Evolutionary conservation across 2,329 filamentous ascomycete species (phyloP).

Genomic region (Aschersonia sp.): DNA sequence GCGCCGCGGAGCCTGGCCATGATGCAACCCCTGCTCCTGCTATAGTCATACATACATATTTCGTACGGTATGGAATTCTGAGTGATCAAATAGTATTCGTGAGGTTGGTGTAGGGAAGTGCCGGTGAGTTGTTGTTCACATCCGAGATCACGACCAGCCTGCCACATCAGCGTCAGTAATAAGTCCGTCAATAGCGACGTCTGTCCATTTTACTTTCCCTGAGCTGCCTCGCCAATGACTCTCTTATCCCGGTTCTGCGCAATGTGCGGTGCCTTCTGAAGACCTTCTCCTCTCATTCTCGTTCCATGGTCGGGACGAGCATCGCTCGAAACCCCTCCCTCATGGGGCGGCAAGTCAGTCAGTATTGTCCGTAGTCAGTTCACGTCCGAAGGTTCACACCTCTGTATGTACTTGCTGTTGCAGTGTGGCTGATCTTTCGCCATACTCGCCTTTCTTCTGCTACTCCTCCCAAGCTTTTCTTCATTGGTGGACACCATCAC

Average conservation of each 20-base stretch:
- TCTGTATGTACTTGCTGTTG: not conserved
- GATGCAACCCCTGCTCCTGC: constrained; percentile 7
- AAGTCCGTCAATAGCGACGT: not conserved
- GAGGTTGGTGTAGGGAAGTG: not conserved
- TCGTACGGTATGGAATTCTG: too few relatives aligned
- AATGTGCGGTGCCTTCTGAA: not conserved
- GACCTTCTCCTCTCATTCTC: not conserved
- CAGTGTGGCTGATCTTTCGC: constrained; percentile 1
- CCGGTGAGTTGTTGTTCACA: not conserved
- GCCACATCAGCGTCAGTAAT: not conserved
- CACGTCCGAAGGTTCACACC: too few relatives aligned
- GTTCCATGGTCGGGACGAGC: not conserved
- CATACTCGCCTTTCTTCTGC: not conserved
- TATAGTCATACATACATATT: constrained; percentile 2
- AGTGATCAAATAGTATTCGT: too few relatives aligned
- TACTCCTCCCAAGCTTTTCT: not conserved
- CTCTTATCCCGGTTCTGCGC: not conserved
- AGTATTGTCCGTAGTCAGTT: not conserved
- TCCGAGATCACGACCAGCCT: constrained; percentile 2
- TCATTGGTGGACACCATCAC: not conserved
- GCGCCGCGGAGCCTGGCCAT: constrained; percentile 8
- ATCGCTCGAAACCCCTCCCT: constrained; percentile 1
- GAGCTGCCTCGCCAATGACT: not conserved
- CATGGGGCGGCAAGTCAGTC: not conserved
- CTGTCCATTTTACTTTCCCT: constrained; percentile 1